Evolutionary conservation across 2,329 filamentous ascomycete genomes (phyloP).

Genomic region (Chaetothyriales sp.): DNA sequence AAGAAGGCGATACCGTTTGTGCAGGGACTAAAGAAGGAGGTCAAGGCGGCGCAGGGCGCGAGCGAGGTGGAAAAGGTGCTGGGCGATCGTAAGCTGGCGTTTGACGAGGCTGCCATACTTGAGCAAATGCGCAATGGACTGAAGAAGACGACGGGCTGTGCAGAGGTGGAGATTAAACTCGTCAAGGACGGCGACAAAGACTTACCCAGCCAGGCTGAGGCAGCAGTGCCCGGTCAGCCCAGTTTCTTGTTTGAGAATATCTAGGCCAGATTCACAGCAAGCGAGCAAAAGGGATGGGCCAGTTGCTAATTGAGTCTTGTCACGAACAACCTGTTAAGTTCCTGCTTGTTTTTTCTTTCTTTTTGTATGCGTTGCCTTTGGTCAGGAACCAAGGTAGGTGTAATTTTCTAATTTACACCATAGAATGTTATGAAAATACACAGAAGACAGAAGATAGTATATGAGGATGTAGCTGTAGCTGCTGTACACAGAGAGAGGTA

Average conservation of each 20-base stretch:
- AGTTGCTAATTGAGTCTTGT: background rate
- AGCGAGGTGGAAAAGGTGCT: constrained; percentile 1
- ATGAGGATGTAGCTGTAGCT: no score
- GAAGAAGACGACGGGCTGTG: constrained; percentile 59
- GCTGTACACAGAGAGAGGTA: no score
- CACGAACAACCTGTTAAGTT: background rate
- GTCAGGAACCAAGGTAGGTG: no score
- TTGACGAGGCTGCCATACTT: constrained; percentile 67
- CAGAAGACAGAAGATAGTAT: no score
- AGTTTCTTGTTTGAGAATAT: constrained; percentile 79
- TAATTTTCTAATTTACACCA: no score
- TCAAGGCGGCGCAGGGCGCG: constrained; percentile 44
- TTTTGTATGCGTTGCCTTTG: no score
- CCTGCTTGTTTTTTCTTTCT: no score
- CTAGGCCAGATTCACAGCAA: constrained; percentile 18
- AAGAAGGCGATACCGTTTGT: constrained; percentile 99
- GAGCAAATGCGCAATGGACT: constrained; percentile 64
- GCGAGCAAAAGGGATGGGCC: background rate
- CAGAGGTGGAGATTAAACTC: constrained; percentile 54
- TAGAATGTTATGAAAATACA: no score
- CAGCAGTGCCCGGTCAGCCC: constrained; percentile 66
- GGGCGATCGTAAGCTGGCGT: constrained; percentile 67
- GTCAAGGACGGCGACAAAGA: constrained; percentile 52
- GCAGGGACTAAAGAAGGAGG: constrained; percentile 67
- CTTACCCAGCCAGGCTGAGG: constrained; percentile 48